Evolutionary conservation across 768 basidiomycete species (phyloP).

Genomic region (Kwoniella europaea): DNA sequence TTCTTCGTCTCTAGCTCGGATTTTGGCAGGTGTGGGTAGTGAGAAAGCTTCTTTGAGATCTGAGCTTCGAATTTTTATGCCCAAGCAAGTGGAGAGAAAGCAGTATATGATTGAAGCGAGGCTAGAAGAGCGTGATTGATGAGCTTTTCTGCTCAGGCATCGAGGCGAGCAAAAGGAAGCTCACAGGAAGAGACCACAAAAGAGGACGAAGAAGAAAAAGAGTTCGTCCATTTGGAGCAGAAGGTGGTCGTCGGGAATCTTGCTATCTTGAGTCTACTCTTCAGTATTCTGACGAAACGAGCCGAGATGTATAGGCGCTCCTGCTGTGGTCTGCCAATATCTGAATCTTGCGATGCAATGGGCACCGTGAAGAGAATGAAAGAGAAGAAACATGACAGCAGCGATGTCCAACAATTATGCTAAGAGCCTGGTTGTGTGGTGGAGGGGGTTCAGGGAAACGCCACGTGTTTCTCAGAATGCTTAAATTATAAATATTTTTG

Average conservation of each 20-base stretch:
- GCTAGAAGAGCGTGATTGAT: slow-evolving; percentile 14
- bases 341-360: too few species aligned
- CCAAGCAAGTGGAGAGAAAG: slow-evolving; percentile 55
- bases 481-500: slow-evolving; percentile 22
- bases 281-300: too few species aligned
- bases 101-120: slow-evolving; percentile 51
- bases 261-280: too few species aligned
- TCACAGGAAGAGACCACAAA: slow-evolving; percentile 46
- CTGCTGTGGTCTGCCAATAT: too few species aligned
- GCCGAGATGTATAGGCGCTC: too few species aligned
- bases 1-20: slow-evolving; percentile 33
- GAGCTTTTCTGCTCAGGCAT: too few species aligned
- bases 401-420: not conserved
- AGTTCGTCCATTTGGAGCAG: slow-evolving; percentile 41
- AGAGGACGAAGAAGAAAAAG: slow-evolving; percentile 47
- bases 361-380: too few species aligned
- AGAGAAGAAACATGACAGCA: too few species aligned
- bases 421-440: not conserved
- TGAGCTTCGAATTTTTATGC: slow-evolving; percentile 41
- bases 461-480: slow-evolving; percentile 16
- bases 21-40: slow-evolving; percentile 25
- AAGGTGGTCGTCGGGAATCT: too few species aligned
- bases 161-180: not conserved
- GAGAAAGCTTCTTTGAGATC: slow-evolving; percentile 49
- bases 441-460: slow-evolving; percentile 20